These are phyloP conservation scores for Neurospora hispaniola DNA, from an alignment of 495 filamentous ascomycete genomes.

Conservation along the genomic window DNA sequence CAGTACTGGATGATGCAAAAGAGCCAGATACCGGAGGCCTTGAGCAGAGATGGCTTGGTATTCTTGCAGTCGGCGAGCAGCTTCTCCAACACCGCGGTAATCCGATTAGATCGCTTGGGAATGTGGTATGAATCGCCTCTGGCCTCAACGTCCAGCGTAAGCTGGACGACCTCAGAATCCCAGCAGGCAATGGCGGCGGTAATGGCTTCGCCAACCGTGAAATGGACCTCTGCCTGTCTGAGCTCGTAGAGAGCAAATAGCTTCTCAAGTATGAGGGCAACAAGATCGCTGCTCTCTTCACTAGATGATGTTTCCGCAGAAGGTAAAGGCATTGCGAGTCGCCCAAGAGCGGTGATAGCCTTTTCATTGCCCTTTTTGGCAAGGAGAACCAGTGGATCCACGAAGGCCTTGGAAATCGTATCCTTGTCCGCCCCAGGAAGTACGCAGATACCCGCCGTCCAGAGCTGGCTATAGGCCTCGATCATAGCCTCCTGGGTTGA, in stretches of 20 bases:
- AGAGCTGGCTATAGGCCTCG: conserved; percentile 61
- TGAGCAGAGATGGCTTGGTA: conserved; percentile 76
- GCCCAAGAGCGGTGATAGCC: conserved; percentile 66
- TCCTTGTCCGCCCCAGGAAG: not conserved
- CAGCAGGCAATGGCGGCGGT: conserved; percentile 67
- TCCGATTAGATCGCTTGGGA: conserved; percentile 32
- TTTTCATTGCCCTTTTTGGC: conserved; percentile 75
- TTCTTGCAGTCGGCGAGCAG: conserved; percentile 62
- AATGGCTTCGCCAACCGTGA: conserved; percentile 79
- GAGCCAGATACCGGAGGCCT: conserved; percentile 87
- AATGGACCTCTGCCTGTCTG: conserved; percentile 74
- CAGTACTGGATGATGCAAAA: conserved; percentile 89
- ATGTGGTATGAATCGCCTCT: conserved; percentile 19
- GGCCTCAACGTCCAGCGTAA: conserved; percentile 36
- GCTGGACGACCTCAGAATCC: conserved; percentile 47
- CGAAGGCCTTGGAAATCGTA: conserved; percentile 21
- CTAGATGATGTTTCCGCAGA: conserved; percentile 8
- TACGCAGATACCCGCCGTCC: conserved; percentile 46
- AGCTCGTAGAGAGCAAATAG: conserved; percentile 72
- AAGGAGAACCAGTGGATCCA: conserved; percentile 48
- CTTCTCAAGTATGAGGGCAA: conserved; percentile 43
- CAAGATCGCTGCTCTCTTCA: conserved; percentile 12
- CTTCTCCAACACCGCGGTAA: conserved; percentile 52
- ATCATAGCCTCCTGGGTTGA: conserved; percentile 41
- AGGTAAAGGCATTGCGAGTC: conserved; percentile 44